Base-by-base conservation (phyloP, 1,139 yeast genomes). In the Saccharomyces uvarum region DNA sequence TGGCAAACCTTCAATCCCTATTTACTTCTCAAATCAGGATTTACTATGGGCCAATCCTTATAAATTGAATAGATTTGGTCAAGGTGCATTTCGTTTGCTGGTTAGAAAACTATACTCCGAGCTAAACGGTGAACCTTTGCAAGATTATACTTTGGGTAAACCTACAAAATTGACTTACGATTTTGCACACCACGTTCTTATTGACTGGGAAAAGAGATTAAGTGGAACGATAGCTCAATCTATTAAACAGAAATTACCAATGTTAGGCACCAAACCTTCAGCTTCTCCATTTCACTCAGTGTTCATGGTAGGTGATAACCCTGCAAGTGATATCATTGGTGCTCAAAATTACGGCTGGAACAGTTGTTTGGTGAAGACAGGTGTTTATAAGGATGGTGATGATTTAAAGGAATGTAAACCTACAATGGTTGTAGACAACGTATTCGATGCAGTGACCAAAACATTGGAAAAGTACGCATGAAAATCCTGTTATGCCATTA, bases 261-360 rank as follows among this genome's bases (percentile, higher is more conserved):
- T 49, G 2, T 53, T 67, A 28, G 69, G 70, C 13, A 56, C 54
- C 29, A 57, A 63, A 19, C 64, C 66, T 8, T 53, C 51, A 19
- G 26, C 33, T 2, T 58, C 68, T 1, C 70, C 70, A 13, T 82
- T 82, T 59, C 70, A 74, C 28, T 73, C 77, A 41, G 86, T 93
- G 2, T 91, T 78, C 72, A 93, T 93, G 99, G 88, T 93, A 31
- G 99, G 99, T 27, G 99, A 93, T 71, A 93, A 93, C 69, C 98
- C 97, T 2, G 93, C 85, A 28, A 83, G 91, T 52, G 99, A 93
- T 67, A 93, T 93, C 51, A 77, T 78, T 58, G 99, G 99, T 0
- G 99, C 97, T 1, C 85, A 86, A 64, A 76, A 76, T 56, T 83
- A 83, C 67, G 96, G 97, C 1, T 93, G 98, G 98, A 82, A 85